A percentile compares a stretch with the other conserved stretches of the same genome.
phyloP scores from a whole-genome alignment of 495 filamentous ascomycete genomes.

The Oidiodendron maius region DNA sequence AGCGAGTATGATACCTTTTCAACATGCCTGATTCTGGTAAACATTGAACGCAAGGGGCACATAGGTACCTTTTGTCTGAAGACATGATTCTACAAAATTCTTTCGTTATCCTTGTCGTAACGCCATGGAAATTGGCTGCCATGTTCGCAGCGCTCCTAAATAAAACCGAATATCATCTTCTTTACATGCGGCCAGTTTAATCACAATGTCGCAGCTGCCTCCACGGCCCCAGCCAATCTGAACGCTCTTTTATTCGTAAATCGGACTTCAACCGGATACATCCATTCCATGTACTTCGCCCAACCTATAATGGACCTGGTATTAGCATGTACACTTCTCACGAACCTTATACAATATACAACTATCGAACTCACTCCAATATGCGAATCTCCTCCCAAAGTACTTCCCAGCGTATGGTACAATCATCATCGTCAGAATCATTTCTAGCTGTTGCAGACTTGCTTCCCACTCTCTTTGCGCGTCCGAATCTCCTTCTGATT shows the following conservation, averaged over 20 bases:
- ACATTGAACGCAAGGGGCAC: no score
- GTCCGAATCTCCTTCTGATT: constrained; percentile 47
- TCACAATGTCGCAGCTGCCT: constrained; percentile 51
- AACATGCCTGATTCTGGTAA: no score
- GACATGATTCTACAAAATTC: background rate
- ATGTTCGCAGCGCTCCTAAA: no score
- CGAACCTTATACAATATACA: background rate
- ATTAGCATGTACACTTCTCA: constrained; percentile 5
- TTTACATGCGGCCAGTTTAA: background rate
- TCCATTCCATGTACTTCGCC: constrained; percentile 54
- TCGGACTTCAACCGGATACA: constrained; percentile 45
- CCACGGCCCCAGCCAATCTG: constrained; percentile 60
- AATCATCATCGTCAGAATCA: constrained; percentile 87
- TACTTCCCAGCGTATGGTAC: constrained; percentile 93
- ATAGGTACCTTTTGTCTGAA: no score
- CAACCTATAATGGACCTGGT: constrained; percentile 33
- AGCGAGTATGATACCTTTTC: no score
- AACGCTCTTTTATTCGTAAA: constrained; percentile 50
- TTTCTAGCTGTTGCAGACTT: constrained; percentile 85
- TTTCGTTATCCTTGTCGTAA: no score
- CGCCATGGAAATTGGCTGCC: no score
- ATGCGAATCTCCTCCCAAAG: constrained; percentile 86
- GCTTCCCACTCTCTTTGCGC: constrained; percentile 93
- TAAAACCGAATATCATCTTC: background rate
- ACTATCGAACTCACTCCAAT: constrained; percentile 69